Evolutionary conservation across 306 rosid species (phyloP).

Genomic region (Dicorynia guianensis): DNA sequence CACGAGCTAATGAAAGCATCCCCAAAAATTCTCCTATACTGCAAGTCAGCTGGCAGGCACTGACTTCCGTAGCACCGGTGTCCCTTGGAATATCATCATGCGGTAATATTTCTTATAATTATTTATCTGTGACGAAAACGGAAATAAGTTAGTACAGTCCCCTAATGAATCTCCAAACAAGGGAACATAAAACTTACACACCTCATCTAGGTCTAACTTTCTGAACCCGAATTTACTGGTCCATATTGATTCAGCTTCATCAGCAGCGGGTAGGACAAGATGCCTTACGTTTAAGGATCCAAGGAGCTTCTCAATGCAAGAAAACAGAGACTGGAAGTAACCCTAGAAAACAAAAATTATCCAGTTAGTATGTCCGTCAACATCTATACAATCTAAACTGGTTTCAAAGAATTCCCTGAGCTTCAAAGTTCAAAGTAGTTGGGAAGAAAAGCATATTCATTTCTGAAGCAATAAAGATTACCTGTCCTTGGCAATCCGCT

Average conservation of each 20-base stretch:
- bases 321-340: slow-evolving; percentile 69
- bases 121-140: slow-evolving; percentile 50
- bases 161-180: background rate
- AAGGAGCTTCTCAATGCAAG: slow-evolving; percentile 71
- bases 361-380: slow-evolving; percentile 18
- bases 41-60: slow-evolving; percentile 49
- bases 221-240: slow-evolving; percentile 70
- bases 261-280: slow-evolving; percentile 79
- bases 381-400: background rate
- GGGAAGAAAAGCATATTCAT: background rate
- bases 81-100: slow-evolving; percentile 85
- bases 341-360: slow-evolving; percentile 56
- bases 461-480: slow-evolving; percentile 34
- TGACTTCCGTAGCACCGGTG: slow-evolving; percentile 56
- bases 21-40: slow-evolving; percentile 40
- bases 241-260: slow-evolving; percentile 77
- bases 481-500: slow-evolving; percentile 84
- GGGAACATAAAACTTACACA: slow-evolving; percentile 16
- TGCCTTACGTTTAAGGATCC: slow-evolving; percentile 56
- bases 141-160: background rate
- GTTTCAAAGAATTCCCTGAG: background rate
- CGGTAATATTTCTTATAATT: slow-evolving; percentile 62
- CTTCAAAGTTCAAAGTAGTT: background rate
- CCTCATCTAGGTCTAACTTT: slow-evolving; percentile 55
- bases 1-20: background rate